A percentile compares a stretch with the other conserved stretches of the same genome.
phyloP scores from a whole-genome alignment of 169 alveolate species.

The Plasmodium malariae region DNA sequence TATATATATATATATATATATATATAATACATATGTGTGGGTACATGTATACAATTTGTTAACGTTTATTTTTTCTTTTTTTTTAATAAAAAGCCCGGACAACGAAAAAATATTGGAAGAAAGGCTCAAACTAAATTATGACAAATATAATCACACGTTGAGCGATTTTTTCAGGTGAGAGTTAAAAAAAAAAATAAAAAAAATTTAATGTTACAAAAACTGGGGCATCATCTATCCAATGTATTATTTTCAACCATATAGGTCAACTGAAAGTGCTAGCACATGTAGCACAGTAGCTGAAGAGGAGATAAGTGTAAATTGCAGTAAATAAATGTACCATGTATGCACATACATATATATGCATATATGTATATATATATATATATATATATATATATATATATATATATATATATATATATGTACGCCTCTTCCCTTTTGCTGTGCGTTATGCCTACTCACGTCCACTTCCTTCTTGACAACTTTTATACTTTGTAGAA shows the following conservation, averaged over 20 bases:
- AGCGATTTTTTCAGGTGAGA: constrained; percentile 39
- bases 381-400: background rate
- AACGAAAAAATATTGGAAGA: constrained; percentile 56
- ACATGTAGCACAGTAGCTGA: background rate
- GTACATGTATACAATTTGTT: no score
- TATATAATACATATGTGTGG: no score
- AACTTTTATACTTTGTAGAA: constrained; percentile 12
- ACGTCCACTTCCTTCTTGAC: background rate
- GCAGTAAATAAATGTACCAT: background rate
- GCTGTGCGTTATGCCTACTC: background rate
- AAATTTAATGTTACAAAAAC: background rate
- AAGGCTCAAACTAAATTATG: constrained; percentile 50
- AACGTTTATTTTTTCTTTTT: background rate
- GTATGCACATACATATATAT: constrained; percentile 9
- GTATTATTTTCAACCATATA: background rate
- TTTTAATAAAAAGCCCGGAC: constrained; percentile 1
- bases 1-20: background rate
- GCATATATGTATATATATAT: background rate
- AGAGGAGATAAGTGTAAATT: background rate
- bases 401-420: background rate
- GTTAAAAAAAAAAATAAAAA: background rate
- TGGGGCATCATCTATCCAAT: background rate
- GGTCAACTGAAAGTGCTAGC: background rate
- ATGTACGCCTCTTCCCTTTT: background rate
- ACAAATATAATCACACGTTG: constrained; percentile 23